Base-by-base conservation (phyloP, 495 filamentous ascomycete species). In the Hypoxylon perforatum region DNA sequence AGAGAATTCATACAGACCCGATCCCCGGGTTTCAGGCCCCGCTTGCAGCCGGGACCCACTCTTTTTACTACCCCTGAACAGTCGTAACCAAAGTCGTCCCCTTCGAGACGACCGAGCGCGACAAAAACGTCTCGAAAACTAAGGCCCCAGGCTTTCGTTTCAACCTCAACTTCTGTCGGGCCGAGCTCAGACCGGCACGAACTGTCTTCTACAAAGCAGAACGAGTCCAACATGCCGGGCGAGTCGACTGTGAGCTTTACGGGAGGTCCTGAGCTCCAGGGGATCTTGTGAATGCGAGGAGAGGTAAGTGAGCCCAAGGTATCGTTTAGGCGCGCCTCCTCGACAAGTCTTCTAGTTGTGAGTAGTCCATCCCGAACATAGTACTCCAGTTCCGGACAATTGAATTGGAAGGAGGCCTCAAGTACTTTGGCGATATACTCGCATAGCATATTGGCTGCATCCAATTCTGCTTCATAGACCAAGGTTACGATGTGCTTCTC, bases 21-120 rank as follows among this genome's bases (percentile, higher is more conserved):
- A 48, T 82, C 80, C 14, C 81, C 81, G 67, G 66, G 51, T 79
- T 5, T 81, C 67, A 18, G 12, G 6, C 6, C 21, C 7, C 38
- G 22, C 8, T 52, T 67, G 47, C 56, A n/a, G n/a, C n/a, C n/a
- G 3, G 44, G 10, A 1, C 79, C 79, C 2, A 71, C 62, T n/a
- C 66, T 48, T 0, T 33, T 65, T 0, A 80, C 73, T 5, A 76
- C 36, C 0, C 77, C 78, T 0, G 71, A 52, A 23, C 60, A 75
- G 5, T 77, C 77, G 19, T 10, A 14, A 7, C 64, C 70, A 0
- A 73, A 3, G 1, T 14, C 23, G 2, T 46, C 25, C 0, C n/a
- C 30, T 1, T 18, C 35, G 9, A 73, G 11, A 23, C 45, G 42
- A 0, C 61, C 72, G 8, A 74, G 35, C 2, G 61, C 56, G 11